Evolutionary conservation across 495 filamentous ascomycete genomes (phyloP).

Genomic region (Penicillium pancosmium): DNA sequence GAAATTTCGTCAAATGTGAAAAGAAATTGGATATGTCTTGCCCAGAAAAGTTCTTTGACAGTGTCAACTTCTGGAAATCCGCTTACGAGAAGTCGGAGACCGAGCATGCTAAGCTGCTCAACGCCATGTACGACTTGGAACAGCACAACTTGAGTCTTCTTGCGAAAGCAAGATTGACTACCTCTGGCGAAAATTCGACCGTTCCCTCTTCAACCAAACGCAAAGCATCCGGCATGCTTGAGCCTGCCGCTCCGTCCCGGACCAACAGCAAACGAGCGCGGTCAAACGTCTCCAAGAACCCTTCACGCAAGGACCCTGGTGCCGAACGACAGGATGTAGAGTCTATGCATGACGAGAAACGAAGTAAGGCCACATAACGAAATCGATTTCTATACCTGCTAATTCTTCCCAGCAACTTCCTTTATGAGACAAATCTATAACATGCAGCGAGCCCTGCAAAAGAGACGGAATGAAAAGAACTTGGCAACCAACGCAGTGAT

Average conservation of each 20-base stretch:
- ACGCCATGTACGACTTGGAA: slow-evolving; percentile 47
- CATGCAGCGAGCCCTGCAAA: slow-evolving; percentile 38
- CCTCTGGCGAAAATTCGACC: slow-evolving; percentile 1
- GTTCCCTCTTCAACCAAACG: slow-evolving; percentile 28
- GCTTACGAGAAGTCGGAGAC: slow-evolving; percentile 49
- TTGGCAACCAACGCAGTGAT: slow-evolving; percentile 28
- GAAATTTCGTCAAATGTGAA: slow-evolving; percentile 36
- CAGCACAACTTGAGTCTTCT: slow-evolving; percentile 34
- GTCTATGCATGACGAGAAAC: neutral
- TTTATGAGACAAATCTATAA: slow-evolving; percentile 39
- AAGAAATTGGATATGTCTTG: slow-evolving; percentile 13
- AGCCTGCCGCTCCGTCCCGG: neutral
- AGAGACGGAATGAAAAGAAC: slow-evolving; percentile 18
- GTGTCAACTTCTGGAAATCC: slow-evolving; percentile 52
- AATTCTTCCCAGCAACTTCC: slow-evolving; percentile 11
- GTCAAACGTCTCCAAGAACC: neutral
- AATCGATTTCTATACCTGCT: neutral
- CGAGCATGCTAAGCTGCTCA: slow-evolving; percentile 46
- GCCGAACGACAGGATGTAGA: neutral
- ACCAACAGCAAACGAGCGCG: neutral
- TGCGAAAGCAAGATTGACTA: slow-evolving; percentile 21
- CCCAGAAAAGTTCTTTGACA: slow-evolving; percentile 47
- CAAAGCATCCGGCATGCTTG: slow-evolving; percentile 9
- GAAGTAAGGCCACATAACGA: neutral
- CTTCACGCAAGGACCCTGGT: neutral